Evolutionary conservation across 1,139 yeast species (phyloP).

Genomic region (Keqinozyma sinolaborantium): DNA sequence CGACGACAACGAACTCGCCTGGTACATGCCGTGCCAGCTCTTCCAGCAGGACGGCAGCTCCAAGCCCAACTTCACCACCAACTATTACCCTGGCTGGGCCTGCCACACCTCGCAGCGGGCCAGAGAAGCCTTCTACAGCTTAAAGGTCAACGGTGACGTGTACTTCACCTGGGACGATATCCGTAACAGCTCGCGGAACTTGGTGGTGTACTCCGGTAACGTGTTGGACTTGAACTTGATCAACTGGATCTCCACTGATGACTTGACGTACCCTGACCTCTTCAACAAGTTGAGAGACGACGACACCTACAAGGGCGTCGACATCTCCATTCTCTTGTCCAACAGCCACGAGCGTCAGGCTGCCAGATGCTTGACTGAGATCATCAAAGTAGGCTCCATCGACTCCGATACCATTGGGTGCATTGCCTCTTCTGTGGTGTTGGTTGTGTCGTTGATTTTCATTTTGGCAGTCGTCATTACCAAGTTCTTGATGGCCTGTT

Average conservation of each 20-base stretch:
- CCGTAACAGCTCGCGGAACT: slow-evolving; percentile 62
- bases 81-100: slow-evolving; percentile 78
- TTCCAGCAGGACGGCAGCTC: slow-evolving; percentile 69
- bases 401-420: slow-evolving; percentile 95
- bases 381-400: slow-evolving; percentile 81
- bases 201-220: slow-evolving; percentile 84
- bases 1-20: slow-evolving; percentile 66
- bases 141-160: slow-evolving; percentile 68
- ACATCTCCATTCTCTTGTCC: slow-evolving; percentile 74
- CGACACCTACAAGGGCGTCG: slow-evolving; percentile 63
- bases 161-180: slow-evolving; percentile 91
- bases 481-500: slow-evolving; percentile 83
- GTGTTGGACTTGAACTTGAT: slow-evolving; percentile 79
- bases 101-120: slow-evolving; percentile 80
- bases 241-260: slow-evolving; percentile 67
- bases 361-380: slow-evolving; percentile 84
- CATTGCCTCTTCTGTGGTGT: slow-evolving; percentile 82
- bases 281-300: slow-evolving; percentile 64
- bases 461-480: slow-evolving; percentile 74
- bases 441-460: slow-evolving; percentile 76
- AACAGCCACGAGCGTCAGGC: slow-evolving; percentile 64
- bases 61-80: slow-evolving; percentile 55
- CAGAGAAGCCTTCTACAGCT: slow-evolving; percentile 61
- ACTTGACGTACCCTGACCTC: slow-evolving; percentile 67
- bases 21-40: slow-evolving; percentile 94